phyloP scores from a whole-genome alignment of 345 rosid genomes.

The Erodium maritimum region DNA sequence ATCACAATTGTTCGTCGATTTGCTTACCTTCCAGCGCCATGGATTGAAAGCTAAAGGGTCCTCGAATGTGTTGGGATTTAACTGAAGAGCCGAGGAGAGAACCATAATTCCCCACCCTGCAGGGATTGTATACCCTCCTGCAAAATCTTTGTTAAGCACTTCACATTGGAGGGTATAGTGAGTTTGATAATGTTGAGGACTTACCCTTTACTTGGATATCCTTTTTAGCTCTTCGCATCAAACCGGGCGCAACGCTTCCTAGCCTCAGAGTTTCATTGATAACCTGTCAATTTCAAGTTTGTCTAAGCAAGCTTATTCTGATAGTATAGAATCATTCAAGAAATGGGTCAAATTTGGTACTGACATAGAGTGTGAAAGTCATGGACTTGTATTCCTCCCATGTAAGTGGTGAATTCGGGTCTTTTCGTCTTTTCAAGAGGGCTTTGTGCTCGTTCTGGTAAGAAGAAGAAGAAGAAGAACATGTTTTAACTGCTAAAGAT shows the following conservation, averaged over 20 bases:
- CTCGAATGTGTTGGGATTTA: constrained; percentile 14
- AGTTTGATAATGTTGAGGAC: not conserved
- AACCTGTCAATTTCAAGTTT: constrained; percentile 9
- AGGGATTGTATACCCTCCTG: constrained; percentile 22
- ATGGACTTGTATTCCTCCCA: constrained; percentile 34
- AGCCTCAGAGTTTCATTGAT: constrained; percentile 24
- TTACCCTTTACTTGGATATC: constrained; percentile 18
- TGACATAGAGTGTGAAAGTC: constrained; percentile 24
- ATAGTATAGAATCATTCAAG: not conserved
- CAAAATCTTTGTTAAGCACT: not conserved
- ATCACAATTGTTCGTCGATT: not conserved
- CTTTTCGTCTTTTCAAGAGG: constrained; percentile 13
- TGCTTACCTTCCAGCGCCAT: constrained; percentile 21
- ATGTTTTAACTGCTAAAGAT: not conserved
- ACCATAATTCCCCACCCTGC: constrained; percentile 19
- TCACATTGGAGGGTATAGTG: too few species aligned
- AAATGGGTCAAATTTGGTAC: not conserved
- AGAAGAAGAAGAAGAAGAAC: not conserved
- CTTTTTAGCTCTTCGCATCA: constrained; percentile 12
- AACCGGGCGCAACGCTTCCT: constrained; percentile 17
- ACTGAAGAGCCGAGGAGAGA: constrained; percentile 7
- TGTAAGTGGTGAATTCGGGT: constrained; percentile 12
- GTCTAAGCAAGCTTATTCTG: not conserved
- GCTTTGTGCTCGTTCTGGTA: constrained; percentile 23
- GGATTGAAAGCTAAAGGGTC: constrained; percentile 24